A percentile compares a stretch with the other conserved stretches of the same genome.
Conservation (phyloP, 768 basidiomycete species). For the Suillus decipiens region DNA sequence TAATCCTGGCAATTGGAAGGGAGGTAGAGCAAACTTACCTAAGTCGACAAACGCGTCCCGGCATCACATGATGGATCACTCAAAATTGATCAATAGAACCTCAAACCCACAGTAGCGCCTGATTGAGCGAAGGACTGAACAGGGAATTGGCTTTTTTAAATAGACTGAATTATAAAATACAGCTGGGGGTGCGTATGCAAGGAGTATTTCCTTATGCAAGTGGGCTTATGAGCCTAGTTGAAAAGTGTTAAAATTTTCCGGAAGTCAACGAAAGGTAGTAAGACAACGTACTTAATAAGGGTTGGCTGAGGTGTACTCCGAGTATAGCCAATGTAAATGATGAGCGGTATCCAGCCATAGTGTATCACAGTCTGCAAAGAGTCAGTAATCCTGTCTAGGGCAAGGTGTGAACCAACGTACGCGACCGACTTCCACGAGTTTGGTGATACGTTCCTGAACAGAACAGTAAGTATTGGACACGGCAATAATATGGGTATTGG, state of each 20-base stretch:
- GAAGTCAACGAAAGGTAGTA: slow-evolving; percentile 6
- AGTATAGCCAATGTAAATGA: slow-evolving; percentile 94
- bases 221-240: slow-evolving; percentile 83
- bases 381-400: slow-evolving; percentile 10
- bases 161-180: slow-evolving; percentile 29
- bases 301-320: slow-evolving; percentile 93
- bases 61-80: background rate
- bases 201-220: slow-evolving; percentile 62
- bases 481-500: background rate
- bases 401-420: slow-evolving; percentile 45
- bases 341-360: slow-evolving; percentile 95
- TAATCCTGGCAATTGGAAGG: slow-evolving; percentile 47
- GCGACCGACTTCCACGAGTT: slow-evolving; percentile 77
- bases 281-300: slow-evolving; percentile 84
- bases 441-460: slow-evolving; percentile 76
- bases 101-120: background rate
- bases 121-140: background rate
- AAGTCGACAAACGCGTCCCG: background rate
- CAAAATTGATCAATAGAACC: background rate
- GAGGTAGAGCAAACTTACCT: slow-evolving; percentile 32
- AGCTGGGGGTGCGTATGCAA: slow-evolving; percentile 20
- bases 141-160: slow-evolving; percentile 9
- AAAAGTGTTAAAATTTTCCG: background rate
- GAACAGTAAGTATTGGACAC: background rate
- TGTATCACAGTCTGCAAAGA: slow-evolving; percentile 76